Base-by-base conservation (phyloP, 2,329 filamentous ascomycete genomes). In the Colletotrichum siamense region DNA sequence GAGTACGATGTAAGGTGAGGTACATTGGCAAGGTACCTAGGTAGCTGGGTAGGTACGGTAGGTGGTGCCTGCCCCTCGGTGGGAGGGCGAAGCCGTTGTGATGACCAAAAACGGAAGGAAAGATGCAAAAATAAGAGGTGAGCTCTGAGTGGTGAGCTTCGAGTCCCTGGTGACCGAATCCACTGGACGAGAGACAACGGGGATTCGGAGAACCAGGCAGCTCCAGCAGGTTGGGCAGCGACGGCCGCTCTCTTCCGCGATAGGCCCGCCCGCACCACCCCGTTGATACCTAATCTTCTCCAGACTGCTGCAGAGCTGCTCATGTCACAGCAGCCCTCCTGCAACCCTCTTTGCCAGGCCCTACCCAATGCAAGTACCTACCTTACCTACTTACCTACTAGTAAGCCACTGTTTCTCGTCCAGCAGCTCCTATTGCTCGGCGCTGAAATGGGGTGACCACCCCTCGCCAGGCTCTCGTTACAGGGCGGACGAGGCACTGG, bases 211-310 rank as follows among this genome's bases (percentile, higher is more conserved):
- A 32, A 61, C 30, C 15, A 22, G 59, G 28, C 62, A 67, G 59
- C 74, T 77, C 62, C 64, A 71, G 68, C 34, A 71, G 77, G 77
- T 78, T 78, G 77, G 77, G 77, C 77, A 78, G 57, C 77, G 76
- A 78, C 69, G 77, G 62, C 77, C 77, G 65, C 69, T 71, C 55
- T 70, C 64, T 67, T 16, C 62, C 65, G 73, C 64, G 44, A 76
- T 73, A 76, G 70, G 73, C 59, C 68, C 71, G 57, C 36, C 57
- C 64, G 22, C 64, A 30, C 62, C 30, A 32, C 44, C 44, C 44
- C 44, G 44, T 77, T 71, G 66, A 62, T 71, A 77, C 75, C 75
- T 73, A 67, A 77, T 52, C 44, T 52, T 52, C 44, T 52, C 44
- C 44, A 52, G 44, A 52, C 44, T 52, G 44, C n/a, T 22, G 44